Percentiles rank a stretch among this genome's conserved stretches.
Conservation (phyloP, 2,329 filamentous ascomycete species). For the Cladophialophora chaetospira region DNA sequence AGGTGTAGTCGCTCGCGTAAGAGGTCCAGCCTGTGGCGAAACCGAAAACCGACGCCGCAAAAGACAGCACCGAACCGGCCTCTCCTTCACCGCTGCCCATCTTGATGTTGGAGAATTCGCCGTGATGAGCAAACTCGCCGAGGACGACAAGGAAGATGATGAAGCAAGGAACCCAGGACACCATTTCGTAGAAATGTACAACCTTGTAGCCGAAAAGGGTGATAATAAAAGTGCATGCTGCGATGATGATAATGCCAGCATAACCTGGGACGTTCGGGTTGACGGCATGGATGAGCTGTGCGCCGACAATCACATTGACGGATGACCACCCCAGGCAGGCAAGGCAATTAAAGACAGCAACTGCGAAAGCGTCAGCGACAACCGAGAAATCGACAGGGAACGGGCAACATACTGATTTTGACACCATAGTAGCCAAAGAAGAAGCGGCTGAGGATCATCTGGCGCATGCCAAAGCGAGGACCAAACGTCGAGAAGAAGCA, state of each 20-base stretch:
- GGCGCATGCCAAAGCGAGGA: constrained; percentile 71
- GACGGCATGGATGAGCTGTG: constrained; percentile 74
- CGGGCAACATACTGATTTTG: constrained; percentile 70
- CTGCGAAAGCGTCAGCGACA: constrained; percentile 10
- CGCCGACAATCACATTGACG: constrained; percentile 78
- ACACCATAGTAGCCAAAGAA: constrained; percentile 74
- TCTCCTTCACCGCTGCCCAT: constrained; percentile 62
- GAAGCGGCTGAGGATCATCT: constrained; percentile 78
- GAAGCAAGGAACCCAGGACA: constrained; percentile 71
- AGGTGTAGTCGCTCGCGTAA: constrained; percentile 76
- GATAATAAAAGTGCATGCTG: constrained; percentile 66
- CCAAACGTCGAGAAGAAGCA: constrained; percentile 79
- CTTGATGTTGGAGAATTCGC: constrained; percentile 64
- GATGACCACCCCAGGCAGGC: constrained; percentile 67
- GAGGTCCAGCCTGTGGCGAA: constrained; percentile 74
- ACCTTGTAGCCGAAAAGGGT: constrained; percentile 75
- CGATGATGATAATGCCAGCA: constrained; percentile 74
- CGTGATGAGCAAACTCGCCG: constrained; percentile 67
- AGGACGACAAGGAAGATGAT: constrained; percentile 73
- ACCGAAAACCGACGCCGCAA: constrained; percentile 67
- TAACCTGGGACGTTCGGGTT: constrained; percentile 66
- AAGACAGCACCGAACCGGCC: constrained; percentile 64
- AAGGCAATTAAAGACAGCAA: constrained; percentile 44
- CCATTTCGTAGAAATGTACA: constrained; percentile 76
- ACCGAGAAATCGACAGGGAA: constrained; percentile 56